These are phyloP conservation scores for Eutypa lata DNA, from an alignment of 2,329 filamentous ascomycete species.

Conservation along the genomic window DNA sequence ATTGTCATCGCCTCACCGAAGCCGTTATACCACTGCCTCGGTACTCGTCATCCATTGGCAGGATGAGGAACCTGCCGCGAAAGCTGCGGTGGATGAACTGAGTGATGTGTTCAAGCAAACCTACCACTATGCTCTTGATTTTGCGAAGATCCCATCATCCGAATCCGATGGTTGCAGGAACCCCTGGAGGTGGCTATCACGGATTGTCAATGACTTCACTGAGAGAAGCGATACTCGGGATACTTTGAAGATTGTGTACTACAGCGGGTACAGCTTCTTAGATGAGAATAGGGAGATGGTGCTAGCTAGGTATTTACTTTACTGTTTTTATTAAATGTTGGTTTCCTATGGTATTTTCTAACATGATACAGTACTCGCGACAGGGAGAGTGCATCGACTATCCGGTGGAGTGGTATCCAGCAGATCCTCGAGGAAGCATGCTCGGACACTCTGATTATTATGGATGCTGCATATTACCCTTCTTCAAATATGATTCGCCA, in stretches of 20 bases:
- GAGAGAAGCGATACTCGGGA: slow-evolving; percentile 53
- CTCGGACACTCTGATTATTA: slow-evolving; percentile 54
- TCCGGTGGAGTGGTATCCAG: slow-evolving; percentile 56
- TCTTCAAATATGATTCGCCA: slow-evolving; percentile 50
- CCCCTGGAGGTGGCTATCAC: slow-evolving; percentile 52
- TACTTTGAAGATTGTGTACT: slow-evolving; percentile 57
- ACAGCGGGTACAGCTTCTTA: slow-evolving; percentile 52
- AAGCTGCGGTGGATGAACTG: slow-evolving; percentile 43
- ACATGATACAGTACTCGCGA: slow-evolving; percentile 42
- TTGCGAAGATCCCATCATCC: slow-evolving; percentile 47
- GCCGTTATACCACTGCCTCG: slow-evolving; percentile 51
- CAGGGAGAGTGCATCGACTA: slow-evolving; percentile 40
- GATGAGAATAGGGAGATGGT: slow-evolving; percentile 56
- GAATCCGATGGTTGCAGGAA: slow-evolving; percentile 42
- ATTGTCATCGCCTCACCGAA: slow-evolving; percentile 46
- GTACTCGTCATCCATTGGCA: slow-evolving; percentile 56
- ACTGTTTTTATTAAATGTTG: background rate
- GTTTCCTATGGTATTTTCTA: slow-evolving; percentile 11
- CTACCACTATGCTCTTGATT: slow-evolving; percentile 49
- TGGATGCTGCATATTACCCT: slow-evolving; percentile 58
- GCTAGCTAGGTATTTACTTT: slow-evolving; percentile 45
- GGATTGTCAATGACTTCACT: slow-evolving; percentile 50
- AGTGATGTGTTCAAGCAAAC: slow-evolving; percentile 48
- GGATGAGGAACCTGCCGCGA: slow-evolving; percentile 44
- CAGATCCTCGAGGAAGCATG: slow-evolving; percentile 53